Conservation (phyloP, 2,329 filamentous ascomycete genomes). For the Curvularia verruculosa region DNA sequence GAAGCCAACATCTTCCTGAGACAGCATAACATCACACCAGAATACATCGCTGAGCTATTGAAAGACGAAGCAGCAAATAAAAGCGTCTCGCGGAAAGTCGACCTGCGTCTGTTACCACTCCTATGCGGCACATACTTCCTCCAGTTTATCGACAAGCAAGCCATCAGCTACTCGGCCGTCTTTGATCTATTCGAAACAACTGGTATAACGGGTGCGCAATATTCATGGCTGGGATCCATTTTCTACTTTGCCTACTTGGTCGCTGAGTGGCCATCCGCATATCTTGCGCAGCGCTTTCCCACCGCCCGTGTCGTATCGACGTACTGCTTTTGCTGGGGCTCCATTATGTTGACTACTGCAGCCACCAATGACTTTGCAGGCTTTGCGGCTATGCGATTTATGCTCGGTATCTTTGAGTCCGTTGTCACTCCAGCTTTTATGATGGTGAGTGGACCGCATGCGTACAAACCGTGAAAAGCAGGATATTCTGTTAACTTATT, state of each 20-base stretch:
- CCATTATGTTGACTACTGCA: conserved; percentile 26
- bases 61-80: conserved; percentile 49
- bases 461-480: conserved; percentile 19
- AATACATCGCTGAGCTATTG: conserved; percentile 54
- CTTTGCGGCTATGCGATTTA: conserved; percentile 26
- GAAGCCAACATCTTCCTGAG: conserved; percentile 57
- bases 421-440: conserved; percentile 28
- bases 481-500: background rate
- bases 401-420: conserved; percentile 33
- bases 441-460: conserved; percentile 18
- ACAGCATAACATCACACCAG: conserved; percentile 54
- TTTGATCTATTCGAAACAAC: conserved; percentile 62
- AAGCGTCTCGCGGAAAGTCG: conserved; percentile 54
- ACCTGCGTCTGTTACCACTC: conserved; percentile 59
- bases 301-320: conserved; percentile 42
- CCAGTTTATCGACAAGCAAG: conserved; percentile 64
- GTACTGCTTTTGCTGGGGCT: conserved; percentile 26
- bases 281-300: conserved; percentile 41
- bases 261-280: conserved; percentile 28
- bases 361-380: conserved; percentile 29
- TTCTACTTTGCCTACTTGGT: conserved; percentile 58
- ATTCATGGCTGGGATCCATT: conserved; percentile 62
- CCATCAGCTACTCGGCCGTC: conserved; percentile 61
- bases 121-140: conserved; percentile 59
- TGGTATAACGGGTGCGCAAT: conserved; percentile 55